Evolutionary conservation across 108 stramenopile species (phyloP), one percentile per base, ranked within the genome.

Genomic region (Skeletonema marinoi): DNA sequence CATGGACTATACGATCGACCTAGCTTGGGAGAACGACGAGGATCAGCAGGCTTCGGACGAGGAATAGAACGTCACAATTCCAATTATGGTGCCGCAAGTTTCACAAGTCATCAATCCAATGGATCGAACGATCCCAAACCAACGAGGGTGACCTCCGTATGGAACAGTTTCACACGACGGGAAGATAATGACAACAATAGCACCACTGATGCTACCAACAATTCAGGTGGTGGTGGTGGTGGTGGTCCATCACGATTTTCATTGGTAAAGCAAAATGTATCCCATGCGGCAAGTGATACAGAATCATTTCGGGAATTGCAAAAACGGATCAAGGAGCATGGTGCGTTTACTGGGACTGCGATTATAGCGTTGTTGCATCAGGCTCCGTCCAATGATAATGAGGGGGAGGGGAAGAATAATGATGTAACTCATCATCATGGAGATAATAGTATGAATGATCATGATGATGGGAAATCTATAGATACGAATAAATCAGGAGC

Each of bases 271-370:
- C 71, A 65, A 13, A 73, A 68, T 33, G 66, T 68, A 19, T 42
- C 65, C 66, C 25, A 42, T 13, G 71, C 70, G 1, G 68, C 80
- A 4, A 44, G 56, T 21, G 56, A 70, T 16, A 31, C 61, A 3
- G 30, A 70, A 46, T 65, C 68, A 2, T 81, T 81, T 58, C 68
- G 80, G 11, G 68, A 76, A 56, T 36, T 81, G 32, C 74, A 81
- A 71, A 76, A 64, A 32, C 30, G 42, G 32, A 77, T 81, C 60
- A 70, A 71, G 32, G 75, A 76, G 31, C 69, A 75, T 36, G 80
- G 80, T 17, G 80, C 74, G 0, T 25, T 81, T 31, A 81, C 74
- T 5, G 75, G 50, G n/a, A 63, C 19, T 58, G n/a, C 73, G 17
- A 51, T 81, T 16, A 54, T 66, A 63, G 66, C 66, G 9, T 30